Base-by-base conservation (phyloP, 106 monocot genomes). In the Posidonia australis region DNA sequence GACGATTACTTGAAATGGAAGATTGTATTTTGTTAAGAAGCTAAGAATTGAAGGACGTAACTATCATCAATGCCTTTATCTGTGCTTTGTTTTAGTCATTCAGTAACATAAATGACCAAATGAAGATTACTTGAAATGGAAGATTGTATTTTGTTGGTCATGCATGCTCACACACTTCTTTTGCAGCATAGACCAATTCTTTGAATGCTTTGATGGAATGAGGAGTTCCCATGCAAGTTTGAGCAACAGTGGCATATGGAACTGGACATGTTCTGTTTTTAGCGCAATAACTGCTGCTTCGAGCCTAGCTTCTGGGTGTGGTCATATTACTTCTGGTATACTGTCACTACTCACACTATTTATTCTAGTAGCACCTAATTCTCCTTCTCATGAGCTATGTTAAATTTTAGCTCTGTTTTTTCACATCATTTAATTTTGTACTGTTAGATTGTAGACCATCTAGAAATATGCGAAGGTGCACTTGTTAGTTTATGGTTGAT, bases 211-310 rank as follows among this genome's bases (percentile, higher is more conserved):
- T 69, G 90, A 98, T 71, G 96, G 70, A 58, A 72, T 90, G 72
- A 82, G 84, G 69, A 98, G 81, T 67, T 87, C 82, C 36, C 78
- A 83, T 47, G 71, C 69, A 54, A 75, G 62, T 65, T 67, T 61
- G 56, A 78, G 78, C 31, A 87, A 62, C 43, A 87, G 84, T 56
- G 80, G 94, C 16, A 76, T 96, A 68, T 98, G 90, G 96, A 87
- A 91, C 46, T 98, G 84, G 96, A 85, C 96, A 44, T 98, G 80
- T 79, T 98, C 96, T 23, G 90, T 98, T 69, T 91, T 98, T 70
- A 87, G 72, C 82, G 96, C 96, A 72, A 98, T 98, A 75, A 87
- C 78, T 63, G 84, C 70, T 72, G 90, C 90, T 62, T 83, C 90
- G 26, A 91, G 79, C 74, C 82, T 98, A 63, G 96, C 96, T 67